Evolutionary conservation across 352 stramenopile species (phyloP).

Genomic region (Pelagophyceae sp.): DNA sequence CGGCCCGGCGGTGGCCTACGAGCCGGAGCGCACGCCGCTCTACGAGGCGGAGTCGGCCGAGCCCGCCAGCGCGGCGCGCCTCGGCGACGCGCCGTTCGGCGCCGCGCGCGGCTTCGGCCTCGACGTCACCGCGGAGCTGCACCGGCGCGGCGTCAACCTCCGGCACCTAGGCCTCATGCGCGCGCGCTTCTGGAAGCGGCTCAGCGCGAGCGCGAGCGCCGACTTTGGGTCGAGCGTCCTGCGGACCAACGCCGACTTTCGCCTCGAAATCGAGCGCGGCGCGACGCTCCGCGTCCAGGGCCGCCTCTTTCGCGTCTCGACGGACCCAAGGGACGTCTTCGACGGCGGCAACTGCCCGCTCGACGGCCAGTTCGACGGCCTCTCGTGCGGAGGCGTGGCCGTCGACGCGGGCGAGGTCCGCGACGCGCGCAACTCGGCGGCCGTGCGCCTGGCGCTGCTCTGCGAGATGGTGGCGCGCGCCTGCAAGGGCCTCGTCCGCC

Average conservation of each 20-base stretch:
- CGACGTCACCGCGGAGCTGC: conserved; percentile 63
- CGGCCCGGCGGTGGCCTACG: conserved; percentile 44
- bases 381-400: conserved; percentile 54
- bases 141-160: conserved; percentile 74
- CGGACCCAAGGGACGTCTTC: conserved; percentile 30
- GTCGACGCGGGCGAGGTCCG: conserved; percentile 57
- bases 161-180: conserved; percentile 71
- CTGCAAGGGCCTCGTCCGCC: conserved; percentile 70
- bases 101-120: conserved; percentile 25
- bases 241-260: conserved; percentile 64
- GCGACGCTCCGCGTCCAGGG: conserved; percentile 38
- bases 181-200: conserved; percentile 57
- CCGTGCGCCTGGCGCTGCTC: conserved; percentile 57
- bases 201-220: conserved; percentile 61
- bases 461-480: conserved; percentile 71
- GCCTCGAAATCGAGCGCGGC: conserved; percentile 61
- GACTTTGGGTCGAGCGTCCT: conserved; percentile 68
- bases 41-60: conserved; percentile 26
- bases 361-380: conserved; percentile 45
- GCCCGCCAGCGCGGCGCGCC: conserved; percentile 41
- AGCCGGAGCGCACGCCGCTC: conserved; percentile 7
- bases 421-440: conserved; percentile 46
- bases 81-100: neutral
- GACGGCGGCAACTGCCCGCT: conserved; percentile 52
- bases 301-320: conserved; percentile 25